These are phyloP conservation scores for Amanita fuliginea DNA, from an alignment of 768 basidiomycete species.

Conservation along the genomic window DNA sequence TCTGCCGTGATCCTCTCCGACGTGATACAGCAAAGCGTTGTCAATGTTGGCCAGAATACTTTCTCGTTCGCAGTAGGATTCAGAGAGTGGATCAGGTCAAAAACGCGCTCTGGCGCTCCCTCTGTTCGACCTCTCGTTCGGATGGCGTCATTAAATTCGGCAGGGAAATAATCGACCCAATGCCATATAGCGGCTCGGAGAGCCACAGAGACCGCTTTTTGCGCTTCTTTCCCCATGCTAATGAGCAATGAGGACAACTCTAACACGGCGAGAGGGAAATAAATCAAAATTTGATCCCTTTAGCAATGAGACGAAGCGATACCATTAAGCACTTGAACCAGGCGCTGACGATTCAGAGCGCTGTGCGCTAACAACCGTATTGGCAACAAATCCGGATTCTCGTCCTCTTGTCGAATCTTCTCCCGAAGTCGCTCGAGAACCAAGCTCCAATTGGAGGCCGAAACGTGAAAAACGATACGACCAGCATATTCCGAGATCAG, in stretches of 20 bases:
- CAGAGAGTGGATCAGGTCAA: constrained; percentile 61
- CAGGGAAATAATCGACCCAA: constrained; percentile 74
- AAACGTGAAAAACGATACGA: constrained; percentile 76
- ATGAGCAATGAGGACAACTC: constrained; percentile 77
- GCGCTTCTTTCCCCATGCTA: constrained; percentile 68
- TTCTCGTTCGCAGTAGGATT: constrained; percentile 28
- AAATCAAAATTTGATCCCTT: neutral
- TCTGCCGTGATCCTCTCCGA: constrained; percentile 62
- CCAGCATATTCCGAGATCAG: constrained; percentile 65
- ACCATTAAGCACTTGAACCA: constrained; percentile 67
- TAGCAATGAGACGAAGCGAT: constrained; percentile 10
- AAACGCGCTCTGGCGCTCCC: constrained; percentile 77
- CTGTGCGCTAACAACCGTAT: constrained; percentile 71
- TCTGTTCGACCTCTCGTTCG: constrained; percentile 55
- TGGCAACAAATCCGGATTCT: constrained; percentile 56
- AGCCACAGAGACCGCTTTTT: constrained; percentile 58
- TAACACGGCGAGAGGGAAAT: constrained; percentile 12
- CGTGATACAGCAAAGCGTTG: constrained; percentile 61
- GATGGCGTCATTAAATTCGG: constrained; percentile 69
- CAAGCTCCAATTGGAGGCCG: constrained; percentile 78
- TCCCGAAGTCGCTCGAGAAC: constrained; percentile 60
- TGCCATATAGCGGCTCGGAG: constrained; percentile 81
- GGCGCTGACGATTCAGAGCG: constrained; percentile 55
- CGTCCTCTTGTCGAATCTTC: constrained; percentile 58
- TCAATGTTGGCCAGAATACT: constrained; percentile 72